phyloP scores from a whole-genome alignment of 73 alveolate genomes.

The Tetrahymena malaccensis region DNA sequence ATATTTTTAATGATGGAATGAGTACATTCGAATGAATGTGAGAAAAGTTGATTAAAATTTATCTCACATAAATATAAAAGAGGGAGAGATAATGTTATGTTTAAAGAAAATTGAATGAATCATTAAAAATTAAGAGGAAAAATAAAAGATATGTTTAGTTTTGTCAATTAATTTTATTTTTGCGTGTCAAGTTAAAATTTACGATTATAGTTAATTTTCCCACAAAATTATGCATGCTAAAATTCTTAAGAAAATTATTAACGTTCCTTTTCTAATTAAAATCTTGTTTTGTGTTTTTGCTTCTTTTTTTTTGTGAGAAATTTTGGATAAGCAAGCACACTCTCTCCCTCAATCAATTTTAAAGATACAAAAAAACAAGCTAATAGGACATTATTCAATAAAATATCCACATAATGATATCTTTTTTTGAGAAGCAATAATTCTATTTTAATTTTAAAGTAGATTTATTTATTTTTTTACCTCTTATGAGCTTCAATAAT shows the following conservation, averaged over 20 bases:
- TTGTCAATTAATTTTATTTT: neutral
- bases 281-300: neutral
- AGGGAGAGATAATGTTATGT: neutral
- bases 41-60: neutral
- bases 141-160: neutral
- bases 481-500: slow-evolving; percentile 80
- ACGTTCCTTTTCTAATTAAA: neutral
- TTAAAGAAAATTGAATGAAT: neutral
- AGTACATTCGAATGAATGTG: neutral
- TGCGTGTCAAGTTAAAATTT: neutral
- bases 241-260: neutral
- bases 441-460: neutral
- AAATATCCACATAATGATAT: neutral
- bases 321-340: neutral
- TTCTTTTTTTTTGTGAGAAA: neutral
- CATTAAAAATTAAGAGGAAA: neutral
- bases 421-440: neutral
- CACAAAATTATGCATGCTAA: neutral
- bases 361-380: neutral
- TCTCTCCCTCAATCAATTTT: neutral
- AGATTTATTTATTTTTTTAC: slow-evolving; percentile 58
- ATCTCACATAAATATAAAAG: neutral
- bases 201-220: neutral
- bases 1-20: neutral
- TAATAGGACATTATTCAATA: neutral